phyloP scores from a whole-genome alignment of 768 basidiomycete species.

The Kwoniella sp. region DNA sequence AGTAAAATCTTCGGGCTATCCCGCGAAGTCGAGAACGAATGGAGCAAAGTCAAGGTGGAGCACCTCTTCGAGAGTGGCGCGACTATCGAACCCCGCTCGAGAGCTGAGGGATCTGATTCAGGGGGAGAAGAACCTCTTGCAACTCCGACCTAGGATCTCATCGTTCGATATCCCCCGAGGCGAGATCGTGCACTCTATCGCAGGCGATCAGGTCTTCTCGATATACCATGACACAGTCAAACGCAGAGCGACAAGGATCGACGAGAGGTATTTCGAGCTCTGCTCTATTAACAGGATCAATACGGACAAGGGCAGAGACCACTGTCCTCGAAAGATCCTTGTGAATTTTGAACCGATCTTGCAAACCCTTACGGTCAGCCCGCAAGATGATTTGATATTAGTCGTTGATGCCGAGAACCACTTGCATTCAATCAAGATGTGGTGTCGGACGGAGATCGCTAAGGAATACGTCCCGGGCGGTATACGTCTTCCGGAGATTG shows the following conservation, averaged over 20 bases:
- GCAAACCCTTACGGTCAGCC: neutral
- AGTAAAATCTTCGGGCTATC: too few species aligned
- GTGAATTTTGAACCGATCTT: neutral
- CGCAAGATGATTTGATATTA: neutral
- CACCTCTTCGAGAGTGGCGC: neutral
- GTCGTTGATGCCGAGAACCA: neutral
- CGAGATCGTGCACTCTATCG: neutral
- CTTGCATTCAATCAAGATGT: neutral
- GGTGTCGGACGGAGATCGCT: neutral
- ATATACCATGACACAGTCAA: neutral
- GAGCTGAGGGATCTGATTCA: neutral
- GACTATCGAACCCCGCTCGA: neutral
- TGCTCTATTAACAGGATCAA: neutral
- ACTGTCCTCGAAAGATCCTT: neutral
- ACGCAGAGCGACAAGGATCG: neutral
- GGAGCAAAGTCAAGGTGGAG: too few species aligned
- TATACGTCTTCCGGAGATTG: neutral
- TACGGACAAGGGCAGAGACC: neutral
- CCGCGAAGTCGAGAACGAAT: too few species aligned
- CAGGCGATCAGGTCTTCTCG: neutral
- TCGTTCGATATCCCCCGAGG: neutral
- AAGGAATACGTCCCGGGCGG: neutral
- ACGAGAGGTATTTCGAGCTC: neutral
- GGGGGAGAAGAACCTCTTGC: neutral
- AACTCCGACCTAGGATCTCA: neutral